Evolutionary conservation across 2,329 filamentous ascomycete genomes (phyloP).

Genomic region (Neonectria punicea): DNA sequence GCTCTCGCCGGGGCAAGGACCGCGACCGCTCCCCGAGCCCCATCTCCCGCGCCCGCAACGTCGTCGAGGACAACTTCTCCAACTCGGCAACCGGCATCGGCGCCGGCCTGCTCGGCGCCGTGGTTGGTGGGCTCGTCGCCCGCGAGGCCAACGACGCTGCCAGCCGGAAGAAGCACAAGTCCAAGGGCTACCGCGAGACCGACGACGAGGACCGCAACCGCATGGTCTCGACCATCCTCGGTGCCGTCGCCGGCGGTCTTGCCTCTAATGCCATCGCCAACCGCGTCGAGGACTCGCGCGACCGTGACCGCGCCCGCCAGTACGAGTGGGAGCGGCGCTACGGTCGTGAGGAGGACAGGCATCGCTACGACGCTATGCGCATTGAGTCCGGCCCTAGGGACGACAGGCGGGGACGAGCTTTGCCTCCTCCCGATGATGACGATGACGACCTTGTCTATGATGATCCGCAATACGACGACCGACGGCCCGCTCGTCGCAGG

Average conservation of each 20-base stretch:
- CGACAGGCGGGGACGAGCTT: conserved; percentile 31
- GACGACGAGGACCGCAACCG: conserved; percentile 45
- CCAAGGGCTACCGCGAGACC: conserved; percentile 40
- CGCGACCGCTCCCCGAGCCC: conserved; percentile 46
- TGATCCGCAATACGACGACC: conserved; percentile 43
- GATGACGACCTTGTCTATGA: conserved; percentile 46
- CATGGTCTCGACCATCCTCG: conserved; percentile 61
- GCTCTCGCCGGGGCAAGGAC: conserved; percentile 39
- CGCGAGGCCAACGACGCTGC: conserved; percentile 58
- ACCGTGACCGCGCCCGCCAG: conserved; percentile 47
- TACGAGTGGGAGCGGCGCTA: conserved; percentile 49
- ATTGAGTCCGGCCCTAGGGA: not conserved
- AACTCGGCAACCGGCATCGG: conserved; percentile 61
- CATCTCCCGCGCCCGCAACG: conserved; percentile 52
- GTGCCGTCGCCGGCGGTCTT: conserved; percentile 65
- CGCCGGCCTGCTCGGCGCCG: conserved; percentile 62
- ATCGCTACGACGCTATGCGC: conserved; percentile 28
- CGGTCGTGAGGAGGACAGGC: conserved; percentile 41
- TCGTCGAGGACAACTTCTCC: conserved; percentile 59
- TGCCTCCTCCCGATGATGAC: conserved; percentile 36
- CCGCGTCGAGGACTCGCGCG: conserved; percentile 52
- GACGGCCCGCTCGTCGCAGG: conserved; percentile 35
- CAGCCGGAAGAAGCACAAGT: conserved; percentile 45
- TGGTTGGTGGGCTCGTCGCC: conserved; percentile 65
- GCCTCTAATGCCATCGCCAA: conserved; percentile 63